Conservation (phyloP, 441 rosid genomes). For the Croton setiger region DNA sequence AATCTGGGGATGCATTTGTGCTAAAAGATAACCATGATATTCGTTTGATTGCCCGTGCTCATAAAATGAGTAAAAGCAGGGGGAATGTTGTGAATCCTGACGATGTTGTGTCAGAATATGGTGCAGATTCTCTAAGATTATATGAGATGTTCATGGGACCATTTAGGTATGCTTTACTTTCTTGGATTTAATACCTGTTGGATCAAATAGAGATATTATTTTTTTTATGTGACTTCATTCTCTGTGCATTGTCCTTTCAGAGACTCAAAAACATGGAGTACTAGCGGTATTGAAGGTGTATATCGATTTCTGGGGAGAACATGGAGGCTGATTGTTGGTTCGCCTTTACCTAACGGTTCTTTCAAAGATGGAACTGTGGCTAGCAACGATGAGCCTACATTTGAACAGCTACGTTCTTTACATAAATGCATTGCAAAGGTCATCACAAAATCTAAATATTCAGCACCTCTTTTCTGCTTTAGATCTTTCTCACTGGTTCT, state of each 20-base stretch:
- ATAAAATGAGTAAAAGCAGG: constrained; percentile 98
- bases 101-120: constrained; percentile 79
- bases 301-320: constrained; percentile 86
- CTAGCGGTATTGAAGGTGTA: constrained; percentile 95
- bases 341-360: constrained; percentile 52
- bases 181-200: not conserved
- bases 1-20: constrained; percentile 75
- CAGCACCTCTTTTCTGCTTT: not conserved
- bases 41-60: constrained; percentile 67
- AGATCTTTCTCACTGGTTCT: not conserved
- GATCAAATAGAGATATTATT: not conserved
- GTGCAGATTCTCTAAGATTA: constrained; percentile 93
- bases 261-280: constrained; percentile 96
- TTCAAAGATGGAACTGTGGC: constrained; percentile 64
- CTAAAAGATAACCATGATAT: constrained; percentile 61
- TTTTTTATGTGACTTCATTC: constrained; percentile 11
- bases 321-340: constrained; percentile 87
- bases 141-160: constrained; percentile 99
- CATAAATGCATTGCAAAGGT: constrained; percentile 97
- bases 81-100: constrained; percentile 98
- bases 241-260: constrained; percentile 38
- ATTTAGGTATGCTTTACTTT: constrained; percentile 48
- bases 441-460: constrained; percentile 5
- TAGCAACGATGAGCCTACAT: constrained; percentile 59
- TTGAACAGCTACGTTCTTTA: constrained; percentile 66